A percentile compares a stretch with the other conserved stretches of the same genome.
Conservation (phyloP, 1,284 basidiomycete genomes). For the Leccinum solheimii region DNA sequence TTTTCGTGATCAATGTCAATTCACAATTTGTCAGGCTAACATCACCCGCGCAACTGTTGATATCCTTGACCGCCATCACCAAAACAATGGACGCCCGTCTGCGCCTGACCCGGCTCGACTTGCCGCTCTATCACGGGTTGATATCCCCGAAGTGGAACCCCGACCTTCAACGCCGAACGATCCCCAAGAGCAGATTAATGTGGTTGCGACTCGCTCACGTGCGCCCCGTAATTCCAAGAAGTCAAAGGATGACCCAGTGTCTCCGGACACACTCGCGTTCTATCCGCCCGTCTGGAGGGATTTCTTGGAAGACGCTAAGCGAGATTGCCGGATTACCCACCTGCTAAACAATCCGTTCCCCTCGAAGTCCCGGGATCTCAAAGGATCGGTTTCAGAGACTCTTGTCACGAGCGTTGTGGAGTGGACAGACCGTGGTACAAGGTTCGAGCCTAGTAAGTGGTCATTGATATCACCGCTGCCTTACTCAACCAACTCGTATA, state of each 20-base stretch:
- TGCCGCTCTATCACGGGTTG: not conserved
- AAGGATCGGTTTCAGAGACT: not conserved
- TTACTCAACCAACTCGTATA: not conserved
- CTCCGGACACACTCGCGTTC: not conserved
- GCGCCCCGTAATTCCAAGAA: not conserved
- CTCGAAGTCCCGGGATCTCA: not conserved
- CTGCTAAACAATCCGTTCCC: not conserved
- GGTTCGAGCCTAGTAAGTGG: not conserved
- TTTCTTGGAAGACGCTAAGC: not conserved
- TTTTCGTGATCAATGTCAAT: too few relatives aligned
- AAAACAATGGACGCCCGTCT: not conserved
- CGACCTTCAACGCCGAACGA: not conserved
- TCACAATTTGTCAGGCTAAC: too few relatives aligned
- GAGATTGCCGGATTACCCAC: not conserved
- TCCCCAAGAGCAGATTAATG: not conserved
- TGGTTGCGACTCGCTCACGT: not conserved
- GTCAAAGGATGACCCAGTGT: not conserved
- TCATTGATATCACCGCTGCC: not conserved
- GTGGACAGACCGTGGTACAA: not conserved
- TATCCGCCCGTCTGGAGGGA: not conserved
- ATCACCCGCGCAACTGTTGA: not conserved
- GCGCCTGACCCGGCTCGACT: not conserved
- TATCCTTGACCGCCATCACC: not conserved
- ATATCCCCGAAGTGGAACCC: not conserved
- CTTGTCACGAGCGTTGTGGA: not conserved